phyloP scores from a whole-genome alignment of 2,329 filamentous ascomycete species.

The Fusarium foetens region DNA sequence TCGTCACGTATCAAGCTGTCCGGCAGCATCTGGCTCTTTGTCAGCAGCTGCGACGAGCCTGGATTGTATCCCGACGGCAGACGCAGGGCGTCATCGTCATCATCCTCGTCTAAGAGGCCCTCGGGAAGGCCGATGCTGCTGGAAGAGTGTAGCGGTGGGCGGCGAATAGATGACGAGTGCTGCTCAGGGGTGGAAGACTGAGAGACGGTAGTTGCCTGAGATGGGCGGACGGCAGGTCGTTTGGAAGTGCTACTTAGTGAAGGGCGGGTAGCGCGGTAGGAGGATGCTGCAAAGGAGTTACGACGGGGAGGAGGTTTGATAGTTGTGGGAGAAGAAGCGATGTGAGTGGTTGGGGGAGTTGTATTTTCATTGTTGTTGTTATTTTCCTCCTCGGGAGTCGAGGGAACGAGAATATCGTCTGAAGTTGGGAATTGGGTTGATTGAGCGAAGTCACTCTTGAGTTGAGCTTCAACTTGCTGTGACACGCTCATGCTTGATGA shows the following conservation, averaged over 20 bases:
- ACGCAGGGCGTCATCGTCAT: slow-evolving; percentile 42
- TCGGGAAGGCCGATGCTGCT: slow-evolving; percentile 43
- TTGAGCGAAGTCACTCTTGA: slow-evolving; percentile 57
- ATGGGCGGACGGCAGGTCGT: slow-evolving; percentile 39
- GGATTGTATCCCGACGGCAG: slow-evolving; percentile 21
- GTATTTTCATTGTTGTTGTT: slow-evolving; percentile 13
- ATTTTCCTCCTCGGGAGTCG: slow-evolving; percentile 44
- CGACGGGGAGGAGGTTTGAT: slow-evolving; percentile 36
- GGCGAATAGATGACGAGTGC: slow-evolving; percentile 18
- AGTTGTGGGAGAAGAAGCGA: slow-evolving; percentile 16
- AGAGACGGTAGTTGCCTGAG: slow-evolving; percentile 53
- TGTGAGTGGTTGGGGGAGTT: slow-evolving; percentile 28
- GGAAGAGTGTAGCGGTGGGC: slow-evolving; percentile 31
- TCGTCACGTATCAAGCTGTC: slow-evolving; percentile 56
- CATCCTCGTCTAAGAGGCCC: slow-evolving; percentile 35
- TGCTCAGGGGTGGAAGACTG: slow-evolving; percentile 49
- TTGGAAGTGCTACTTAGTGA: slow-evolving; percentile 20
- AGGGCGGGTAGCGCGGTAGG: slow-evolving; percentile 35
- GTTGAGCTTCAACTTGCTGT: slow-evolving; percentile 63
- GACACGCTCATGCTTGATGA: slow-evolving; percentile 54
- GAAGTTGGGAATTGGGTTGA: slow-evolving; percentile 51
- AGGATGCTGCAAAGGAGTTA: slow-evolving; percentile 18
- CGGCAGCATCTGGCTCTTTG: slow-evolving; percentile 64
- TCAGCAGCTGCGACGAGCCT: slow-evolving; percentile 59
- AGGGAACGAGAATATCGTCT: slow-evolving; percentile 49